These are phyloP conservation scores for Alternaria burnsii DNA, from an alignment of 2,329 filamentous ascomycete species.

Conservation along the genomic window DNA sequence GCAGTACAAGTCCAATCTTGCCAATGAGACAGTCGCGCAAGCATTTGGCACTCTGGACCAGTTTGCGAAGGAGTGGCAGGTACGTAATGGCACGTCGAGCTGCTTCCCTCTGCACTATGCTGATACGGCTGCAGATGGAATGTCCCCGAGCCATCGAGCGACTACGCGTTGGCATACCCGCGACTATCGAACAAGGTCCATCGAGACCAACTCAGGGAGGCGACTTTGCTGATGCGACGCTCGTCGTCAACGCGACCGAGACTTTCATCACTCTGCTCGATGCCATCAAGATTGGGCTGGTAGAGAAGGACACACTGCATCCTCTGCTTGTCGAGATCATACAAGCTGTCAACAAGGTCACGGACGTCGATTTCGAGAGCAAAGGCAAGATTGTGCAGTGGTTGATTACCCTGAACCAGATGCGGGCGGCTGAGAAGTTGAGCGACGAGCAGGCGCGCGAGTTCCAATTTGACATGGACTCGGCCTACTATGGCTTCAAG, in stretches of 20 bases:
- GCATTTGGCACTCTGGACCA: slow-evolving; percentile 88
- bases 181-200: slow-evolving; percentile 72
- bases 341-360: slow-evolving; percentile 96
- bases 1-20: slow-evolving; percentile 94
- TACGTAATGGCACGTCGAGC: slow-evolving; percentile 57
- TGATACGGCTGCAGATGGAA: slow-evolving; percentile 72
- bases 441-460: slow-evolving; percentile 87
- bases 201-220: slow-evolving; percentile 51
- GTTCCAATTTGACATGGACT: slow-evolving; percentile 90
- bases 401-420: slow-evolving; percentile 96
- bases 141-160: slow-evolving; percentile 93
- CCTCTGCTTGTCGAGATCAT: slow-evolving; percentile 95
- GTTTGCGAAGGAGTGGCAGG: slow-evolving; percentile 92
- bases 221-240: slow-evolving; percentile 61
- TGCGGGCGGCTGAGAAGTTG: slow-evolving; percentile 93
- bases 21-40: slow-evolving; percentile 87
- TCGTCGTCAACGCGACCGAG: slow-evolving; percentile 91
- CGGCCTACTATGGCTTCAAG: slow-evolving; percentile 94
- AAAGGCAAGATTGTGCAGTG: slow-evolving; percentile 98
- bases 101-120: slow-evolving; percentile 5
- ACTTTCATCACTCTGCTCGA: slow-evolving; percentile 99
- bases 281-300: slow-evolving; percentile 87
- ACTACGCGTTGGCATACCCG: slow-evolving; percentile 89
- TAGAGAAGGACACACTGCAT: slow-evolving; percentile 96
- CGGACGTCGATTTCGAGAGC: slow-evolving; percentile 91